Evolutionary conservation across 495 filamentous ascomycete genomes (phyloP), one percentile per base, ranked within the genome.

Genomic region (Trichoderma virens): DNA sequence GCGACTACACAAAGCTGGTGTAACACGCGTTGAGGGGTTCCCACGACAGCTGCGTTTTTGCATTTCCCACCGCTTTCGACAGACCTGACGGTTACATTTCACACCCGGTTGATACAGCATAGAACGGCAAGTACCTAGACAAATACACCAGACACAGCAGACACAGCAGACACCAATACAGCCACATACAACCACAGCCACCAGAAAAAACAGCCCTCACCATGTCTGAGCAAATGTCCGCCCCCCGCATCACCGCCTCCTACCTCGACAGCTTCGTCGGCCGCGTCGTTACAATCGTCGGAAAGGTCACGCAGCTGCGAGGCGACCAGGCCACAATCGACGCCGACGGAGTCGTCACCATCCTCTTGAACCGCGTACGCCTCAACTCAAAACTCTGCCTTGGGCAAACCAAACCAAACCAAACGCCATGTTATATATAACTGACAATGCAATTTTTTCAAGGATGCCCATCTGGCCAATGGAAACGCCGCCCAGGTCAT

Each of bases 401-500:
- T n/a, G n/a, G n/a, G n/a, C n/a, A n/a, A n/a, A n/a, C n/a, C n/a
- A n/a, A n/a, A n/a, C n/a, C n/a, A n/a, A n/a, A n/a, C n/a, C n/a
- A n/a, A n/a, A n/a, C n/a, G n/a, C n/a, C n/a, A 4, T 6, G 11
- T 11, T 31, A 35, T 5, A 43, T 18, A n/a, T 38, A 30, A 65
- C 64, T 67, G 63, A 71, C 62, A 65, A 65, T 66, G 34, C 32
- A 64, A 31, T 30, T 30, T 30, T 7, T 43, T 7, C 14, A 47
- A 92, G 82, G 93, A 97, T 66, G 83, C 84, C 35, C 90, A 96
- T 73, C 77, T 98, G 43, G 80, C 84, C 61, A 80, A 90, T 72
- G 88, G 90, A 61, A 91, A 90, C 73, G 84, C 89, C 54, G 87
- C 89, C 20, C 95, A 98, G 76, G 77, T 98, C 65, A 88, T 98